Conservation (phyloP, 257 asterid species). For the Salvia miltiorrhiza region DNA sequence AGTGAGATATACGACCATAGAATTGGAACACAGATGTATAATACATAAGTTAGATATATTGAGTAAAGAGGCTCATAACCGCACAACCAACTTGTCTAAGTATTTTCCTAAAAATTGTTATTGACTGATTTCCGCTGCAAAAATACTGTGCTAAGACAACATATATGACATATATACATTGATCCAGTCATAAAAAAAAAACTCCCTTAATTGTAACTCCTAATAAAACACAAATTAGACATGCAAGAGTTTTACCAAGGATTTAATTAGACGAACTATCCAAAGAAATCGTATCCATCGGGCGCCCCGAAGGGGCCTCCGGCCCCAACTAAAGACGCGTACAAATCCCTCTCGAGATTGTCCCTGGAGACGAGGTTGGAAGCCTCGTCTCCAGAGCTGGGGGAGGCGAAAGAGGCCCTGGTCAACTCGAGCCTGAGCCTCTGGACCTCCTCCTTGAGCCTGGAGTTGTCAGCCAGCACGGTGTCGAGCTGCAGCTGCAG, state of each 20-base stretch:
- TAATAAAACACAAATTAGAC: no score
- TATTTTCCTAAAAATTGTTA: no score
- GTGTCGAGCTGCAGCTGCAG: slow-evolving; percentile 38
- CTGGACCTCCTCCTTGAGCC: slow-evolving; percentile 41
- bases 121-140: no score
- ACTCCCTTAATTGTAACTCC: not conserved
- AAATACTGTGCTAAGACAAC: no score
- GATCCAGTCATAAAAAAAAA: not conserved
- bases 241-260: no score
- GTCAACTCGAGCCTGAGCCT: slow-evolving; percentile 47
- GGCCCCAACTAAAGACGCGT: slow-evolving; percentile 38
- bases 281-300: slow-evolving; percentile 34
- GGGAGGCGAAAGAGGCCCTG: slow-evolving; percentile 33
- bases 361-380: no score
- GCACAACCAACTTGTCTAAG: no score
- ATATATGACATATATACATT: no score
- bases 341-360: slow-evolving; percentile 41
- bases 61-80: no score
- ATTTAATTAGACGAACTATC: not conserved
- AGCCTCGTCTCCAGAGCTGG: slow-evolving; percentile 49
- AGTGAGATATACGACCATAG: no score
- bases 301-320: slow-evolving; percentile 32
- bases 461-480: slow-evolving; percentile 35
- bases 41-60: no score
- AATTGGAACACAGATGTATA: no score